phyloP scores from a whole-genome alignment of 805 yeast species.

The Sugiyamaella lignohabitans region DNA sequence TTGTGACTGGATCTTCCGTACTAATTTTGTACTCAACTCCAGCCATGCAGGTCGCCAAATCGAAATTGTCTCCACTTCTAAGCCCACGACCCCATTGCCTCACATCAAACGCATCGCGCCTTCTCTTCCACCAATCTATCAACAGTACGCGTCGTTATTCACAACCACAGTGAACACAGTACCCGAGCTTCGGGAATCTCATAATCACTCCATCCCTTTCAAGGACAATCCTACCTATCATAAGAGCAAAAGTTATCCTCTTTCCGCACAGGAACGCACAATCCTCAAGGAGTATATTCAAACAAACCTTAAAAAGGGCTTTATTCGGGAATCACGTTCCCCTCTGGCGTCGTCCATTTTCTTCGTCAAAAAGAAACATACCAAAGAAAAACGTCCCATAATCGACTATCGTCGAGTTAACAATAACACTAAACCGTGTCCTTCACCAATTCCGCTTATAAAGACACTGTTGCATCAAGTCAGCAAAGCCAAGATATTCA shows the following conservation, averaged over 20 bases:
- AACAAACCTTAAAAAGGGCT: too few species aligned
- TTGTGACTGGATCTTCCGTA: background rate
- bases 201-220: too few species aligned
- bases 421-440: background rate
- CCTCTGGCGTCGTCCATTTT: background rate
- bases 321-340: background rate
- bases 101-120: too few species aligned
- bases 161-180: too few species aligned
- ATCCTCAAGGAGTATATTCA: background rate
- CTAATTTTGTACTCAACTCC: too few species aligned
- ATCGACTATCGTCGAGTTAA: background rate
- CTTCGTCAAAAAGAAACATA: background rate
- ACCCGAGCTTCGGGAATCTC: too few species aligned
- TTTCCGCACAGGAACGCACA: background rate
- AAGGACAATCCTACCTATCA: background rate
- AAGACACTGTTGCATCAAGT: background rate
- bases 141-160: too few species aligned
- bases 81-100: too few species aligned
- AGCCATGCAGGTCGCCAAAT: too few species aligned
- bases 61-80: too few species aligned
- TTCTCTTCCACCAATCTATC: too few species aligned
- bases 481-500: background rate
- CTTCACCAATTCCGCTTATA: background rate
- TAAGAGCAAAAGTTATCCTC: background rate
- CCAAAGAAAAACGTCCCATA: background rate